These are phyloP conservation scores for Chrysosphaeria jannelii DNA, from an alignment of 2,329 filamentous ascomycete genomes.

Conservation along the genomic window DNA sequence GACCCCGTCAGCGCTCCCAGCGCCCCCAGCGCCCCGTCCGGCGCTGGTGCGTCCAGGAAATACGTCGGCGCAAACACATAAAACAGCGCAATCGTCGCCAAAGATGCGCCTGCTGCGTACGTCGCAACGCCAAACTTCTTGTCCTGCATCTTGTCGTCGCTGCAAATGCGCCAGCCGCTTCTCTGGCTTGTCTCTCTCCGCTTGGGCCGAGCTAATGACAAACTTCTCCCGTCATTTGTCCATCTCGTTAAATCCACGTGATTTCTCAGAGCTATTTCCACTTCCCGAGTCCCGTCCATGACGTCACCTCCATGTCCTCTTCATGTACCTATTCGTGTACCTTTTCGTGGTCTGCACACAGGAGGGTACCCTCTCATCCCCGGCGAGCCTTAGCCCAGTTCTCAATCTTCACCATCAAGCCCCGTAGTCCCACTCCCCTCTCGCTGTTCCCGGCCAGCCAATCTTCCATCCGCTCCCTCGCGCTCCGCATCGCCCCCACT, in stretches of 20 bases:
- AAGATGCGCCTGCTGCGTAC: constrained; percentile 82
- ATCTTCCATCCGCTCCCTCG: constrained; percentile 52
- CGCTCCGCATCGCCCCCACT: constrained; percentile 33
- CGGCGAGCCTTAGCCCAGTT: constrained; percentile 12
- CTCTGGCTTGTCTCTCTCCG: too few relatives aligned
- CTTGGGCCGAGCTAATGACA: too few relatives aligned
- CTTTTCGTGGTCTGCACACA: too few relatives aligned
- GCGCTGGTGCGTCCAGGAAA: constrained; percentile 63
- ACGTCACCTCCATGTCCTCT: too few relatives aligned
- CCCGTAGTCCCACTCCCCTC: constrained; percentile 45
- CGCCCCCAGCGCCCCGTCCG: constrained; percentile 14
- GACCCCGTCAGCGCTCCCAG: constrained; percentile 6
- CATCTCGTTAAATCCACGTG: too few relatives aligned
- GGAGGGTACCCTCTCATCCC: constrained; percentile 3
- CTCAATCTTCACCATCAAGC: constrained; percentile 33
- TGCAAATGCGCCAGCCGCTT: too few relatives aligned
- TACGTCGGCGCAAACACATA: constrained; percentile 98
- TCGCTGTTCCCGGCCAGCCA: constrained; percentile 65
- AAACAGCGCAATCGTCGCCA: constrained; percentile 79
- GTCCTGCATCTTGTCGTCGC: too few relatives aligned
- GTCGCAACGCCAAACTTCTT: constrained; percentile 59
- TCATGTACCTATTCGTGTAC: too few relatives aligned
- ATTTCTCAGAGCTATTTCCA: too few relatives aligned
- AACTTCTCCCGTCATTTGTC: too few relatives aligned
- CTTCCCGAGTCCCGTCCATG: too few relatives aligned